Evolutionary conservation across 768 basidiomycete species (phyloP), one percentile per base, ranked within the genome.

Genomic region (Psilocybe cubensis): DNA sequence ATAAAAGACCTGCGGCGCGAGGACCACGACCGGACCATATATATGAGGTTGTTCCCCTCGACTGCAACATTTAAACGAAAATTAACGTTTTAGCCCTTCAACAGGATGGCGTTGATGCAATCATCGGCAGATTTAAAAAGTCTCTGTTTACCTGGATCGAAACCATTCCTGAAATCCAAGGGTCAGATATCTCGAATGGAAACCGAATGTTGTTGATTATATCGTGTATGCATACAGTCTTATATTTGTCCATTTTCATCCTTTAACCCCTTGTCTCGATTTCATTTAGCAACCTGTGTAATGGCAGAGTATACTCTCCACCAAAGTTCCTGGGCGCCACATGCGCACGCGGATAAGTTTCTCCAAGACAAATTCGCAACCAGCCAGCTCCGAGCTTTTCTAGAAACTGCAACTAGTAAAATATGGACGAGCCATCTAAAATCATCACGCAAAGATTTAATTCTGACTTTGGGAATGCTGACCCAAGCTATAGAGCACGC

Each of bases 241-340:
- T 40, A 11, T 27, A 6, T 31, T 14, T 21, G 7, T 48, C 24
- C 27, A 14, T 21, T 47, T 24, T 17, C 40, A 38, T 44, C 18
- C 5, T 17, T 5, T 41, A 7, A 43, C 25, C 9, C 11, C 12
- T n/a, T 28, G 17, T 2, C n/a, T 6, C 27, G n/a, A 18, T 51
- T 29, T 8, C n/a, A 2, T 14, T 8, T 23, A 57, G 49, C 47
- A 23, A 50, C 56, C 12, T 44, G 47, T 23, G 24, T 51, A 11
- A 57, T 52, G 56, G 56, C 56, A 20, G 56, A 57, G 40, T 49
- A 43, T 25, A 38, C 48, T 8, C 42, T 28, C 24, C 41, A 40
- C 17, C 35, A 50, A 43, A 45, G 48, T 29, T 49, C 49, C 11
- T 33, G 27, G 29, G 21, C 40, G 14, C 56, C 56, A 11, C 41